Base-by-base conservation (phyloP, 2,329 filamentous ascomycete genomes). In the Penicillium sp. region DNA sequence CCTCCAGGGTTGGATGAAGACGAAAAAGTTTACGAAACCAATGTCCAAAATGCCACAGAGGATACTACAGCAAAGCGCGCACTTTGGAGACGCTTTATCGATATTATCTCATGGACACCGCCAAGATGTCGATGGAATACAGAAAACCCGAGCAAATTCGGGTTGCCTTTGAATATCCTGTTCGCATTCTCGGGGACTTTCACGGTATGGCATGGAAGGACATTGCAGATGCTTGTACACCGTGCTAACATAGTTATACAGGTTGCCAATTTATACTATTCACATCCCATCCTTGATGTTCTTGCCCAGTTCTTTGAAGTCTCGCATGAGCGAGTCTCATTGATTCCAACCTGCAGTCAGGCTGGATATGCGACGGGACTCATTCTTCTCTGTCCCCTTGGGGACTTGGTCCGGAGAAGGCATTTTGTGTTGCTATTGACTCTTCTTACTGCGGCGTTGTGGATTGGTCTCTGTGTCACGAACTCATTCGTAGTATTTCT, bases 241-340 rank as follows among this genome's bases (percentile, higher is more conserved):
- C 26, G 39, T n/a, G 38, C 53, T 55, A 29, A 56, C 40, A n/a
- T 3, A 14, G 2, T n/a, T 9, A 2, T 29, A 90, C 32, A 61
- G 0, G 89, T 92, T 7, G 89, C 89, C 16, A 92, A 92, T 62
- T 76, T 93, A 3, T 93, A 93, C 74, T 91, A 93, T 71, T 89
- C 83, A 55, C 89, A 92, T 64, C 88, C 90, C 0, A 89, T 93
- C 43, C 76, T 93, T 23, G 90, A 91, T 66, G 83, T 88, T 47
- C 79, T 94, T 38, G 89, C 90, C 0, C 70, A 78, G 9, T 86
- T 88, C 14, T 93, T 94, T 65, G 66, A 80, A 49, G 86, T 93
- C 44, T 80, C 79, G 8, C 87, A 90, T 64, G 88, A 90, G 64
- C 78, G 81, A 50, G 84, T 89, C 0, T 78, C 82, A 4, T 72